A percentile compares a stretch with the other conserved stretches of the same genome.
These are phyloP conservation scores for Calonectria pteridis DNA, from an alignment of 2,329 filamentous ascomycete species.

Conservation along the genomic window DNA sequence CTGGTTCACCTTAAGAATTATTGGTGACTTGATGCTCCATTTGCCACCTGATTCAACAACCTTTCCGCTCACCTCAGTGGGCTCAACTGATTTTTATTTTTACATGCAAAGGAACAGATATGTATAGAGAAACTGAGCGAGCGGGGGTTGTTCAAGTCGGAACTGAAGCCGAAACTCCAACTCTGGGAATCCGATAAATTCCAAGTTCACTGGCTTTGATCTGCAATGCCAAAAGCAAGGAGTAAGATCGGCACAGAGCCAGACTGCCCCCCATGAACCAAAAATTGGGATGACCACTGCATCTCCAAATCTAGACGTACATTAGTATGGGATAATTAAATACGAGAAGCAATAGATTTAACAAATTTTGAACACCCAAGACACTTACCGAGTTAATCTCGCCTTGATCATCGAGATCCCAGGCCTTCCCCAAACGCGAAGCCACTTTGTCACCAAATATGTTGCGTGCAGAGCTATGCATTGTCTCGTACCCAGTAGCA, in stretches of 20 bases:
- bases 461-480: slow-evolving; percentile 50
- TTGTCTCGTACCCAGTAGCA: slow-evolving; percentile 58
- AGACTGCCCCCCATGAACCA: slow-evolving; percentile 32
- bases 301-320: slow-evolving; percentile 23
- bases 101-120: background rate
- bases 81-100: too few relatives aligned
- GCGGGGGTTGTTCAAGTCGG: too few relatives aligned
- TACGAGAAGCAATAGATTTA: background rate
- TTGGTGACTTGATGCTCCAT: too few relatives aligned
- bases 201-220: slow-evolving; percentile 29
- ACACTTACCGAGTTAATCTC: slow-evolving; percentile 26
- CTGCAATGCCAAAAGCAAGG: slow-evolving; percentile 23
- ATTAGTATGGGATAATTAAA: background rate
- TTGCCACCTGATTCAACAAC: too few relatives aligned
- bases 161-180: too few relatives aligned
- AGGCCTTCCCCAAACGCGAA: slow-evolving; percentile 26
- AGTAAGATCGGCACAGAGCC: slow-evolving; percentile 24
- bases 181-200: background rate
- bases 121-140: background rate
- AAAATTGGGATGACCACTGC: slow-evolving; percentile 27
- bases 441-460: slow-evolving; percentile 53
- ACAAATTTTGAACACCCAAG: background rate
- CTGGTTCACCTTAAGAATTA: too few relatives aligned
- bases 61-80: too few relatives aligned
- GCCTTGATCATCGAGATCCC: slow-evolving; percentile 28